Conservation (phyloP, 2,329 filamentous ascomycete genomes). For the Neurospora crassa region DNA sequence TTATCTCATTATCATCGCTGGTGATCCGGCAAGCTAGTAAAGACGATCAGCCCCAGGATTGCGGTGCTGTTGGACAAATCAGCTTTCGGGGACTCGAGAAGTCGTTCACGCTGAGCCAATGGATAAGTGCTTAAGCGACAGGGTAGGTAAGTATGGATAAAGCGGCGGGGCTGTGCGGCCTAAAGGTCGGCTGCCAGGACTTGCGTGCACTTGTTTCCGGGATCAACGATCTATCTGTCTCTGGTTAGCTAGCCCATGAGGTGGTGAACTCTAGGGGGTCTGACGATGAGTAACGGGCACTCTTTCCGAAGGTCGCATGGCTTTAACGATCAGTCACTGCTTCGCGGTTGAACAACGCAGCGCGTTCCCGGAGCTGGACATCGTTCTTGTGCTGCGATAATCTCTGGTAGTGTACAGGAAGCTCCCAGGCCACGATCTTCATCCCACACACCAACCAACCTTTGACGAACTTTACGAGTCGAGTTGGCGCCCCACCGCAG, state of each 20-base stretch:
- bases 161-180: neutral
- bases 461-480: neutral
- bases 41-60: neutral
- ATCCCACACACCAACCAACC: neutral
- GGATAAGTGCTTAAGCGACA: neutral
- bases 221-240: neutral
- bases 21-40: neutral
- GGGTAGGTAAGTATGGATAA: neutral
- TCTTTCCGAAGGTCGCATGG: neutral
- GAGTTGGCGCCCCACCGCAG: neutral
- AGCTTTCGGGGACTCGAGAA: neutral
- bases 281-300: neutral
- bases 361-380: neutral
- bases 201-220: neutral
- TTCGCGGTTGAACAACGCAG: neutral
- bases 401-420: neutral
- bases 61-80: neutral
- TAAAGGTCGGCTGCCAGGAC: neutral
- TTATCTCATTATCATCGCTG: neutral
- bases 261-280: neutral
- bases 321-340: neutral
- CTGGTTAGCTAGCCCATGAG: neutral
- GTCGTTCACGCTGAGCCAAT: neutral
- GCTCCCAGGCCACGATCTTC: neutral
- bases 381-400: neutral